phyloP scores from a whole-genome alignment of 1,139 yeast genomes.

The Blastobotrys apis region DNA sequence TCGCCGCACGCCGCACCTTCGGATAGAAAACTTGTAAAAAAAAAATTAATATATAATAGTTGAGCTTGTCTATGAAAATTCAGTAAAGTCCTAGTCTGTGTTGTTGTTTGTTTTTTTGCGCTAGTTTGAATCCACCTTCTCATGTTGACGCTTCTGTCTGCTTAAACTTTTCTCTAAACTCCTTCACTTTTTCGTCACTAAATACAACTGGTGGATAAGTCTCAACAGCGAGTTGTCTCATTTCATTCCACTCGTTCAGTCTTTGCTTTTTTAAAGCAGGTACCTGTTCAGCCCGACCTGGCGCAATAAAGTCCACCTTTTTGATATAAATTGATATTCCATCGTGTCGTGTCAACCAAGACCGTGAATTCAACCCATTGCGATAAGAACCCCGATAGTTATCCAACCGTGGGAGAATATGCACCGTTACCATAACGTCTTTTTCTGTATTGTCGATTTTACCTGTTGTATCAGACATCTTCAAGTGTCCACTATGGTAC shows the following conservation, averaged over 20 bases:
- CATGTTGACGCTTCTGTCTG: not conserved
- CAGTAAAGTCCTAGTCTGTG: too few relatives aligned
- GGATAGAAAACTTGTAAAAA: too few relatives aligned
- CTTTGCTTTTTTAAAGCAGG: slow-evolving; percentile 29
- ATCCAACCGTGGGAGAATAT: slow-evolving; percentile 64
- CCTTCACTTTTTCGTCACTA: slow-evolving; percentile 4
- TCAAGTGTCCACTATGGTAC: slow-evolving; percentile 66
- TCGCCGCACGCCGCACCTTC: too few relatives aligned
- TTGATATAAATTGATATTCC: slow-evolving; percentile 63
- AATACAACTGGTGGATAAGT: slow-evolving; percentile 9
- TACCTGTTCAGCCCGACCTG: slow-evolving; percentile 34
- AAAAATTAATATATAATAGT: too few relatives aligned
- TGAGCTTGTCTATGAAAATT: too few relatives aligned
- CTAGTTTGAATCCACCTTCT: not conserved
- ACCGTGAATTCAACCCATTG: slow-evolving; percentile 66
- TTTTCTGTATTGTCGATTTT: slow-evolving; percentile 24
- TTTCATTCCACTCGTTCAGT: slow-evolving; percentile 28
- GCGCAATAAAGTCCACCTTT: slow-evolving; percentile 41
- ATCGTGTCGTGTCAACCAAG: slow-evolving; percentile 65
- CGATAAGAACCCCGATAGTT: slow-evolving; percentile 59
- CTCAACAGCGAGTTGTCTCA: slow-evolving; percentile 7
- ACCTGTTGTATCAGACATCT: not conserved
- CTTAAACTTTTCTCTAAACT: slow-evolving; percentile 4
- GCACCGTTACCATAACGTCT: slow-evolving; percentile 66
- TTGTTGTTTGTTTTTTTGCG: too few relatives aligned